Evolutionary conservation across 2,329 filamentous ascomycete species (phyloP).

Genomic region (Emericellopsis cladophorae): DNA sequence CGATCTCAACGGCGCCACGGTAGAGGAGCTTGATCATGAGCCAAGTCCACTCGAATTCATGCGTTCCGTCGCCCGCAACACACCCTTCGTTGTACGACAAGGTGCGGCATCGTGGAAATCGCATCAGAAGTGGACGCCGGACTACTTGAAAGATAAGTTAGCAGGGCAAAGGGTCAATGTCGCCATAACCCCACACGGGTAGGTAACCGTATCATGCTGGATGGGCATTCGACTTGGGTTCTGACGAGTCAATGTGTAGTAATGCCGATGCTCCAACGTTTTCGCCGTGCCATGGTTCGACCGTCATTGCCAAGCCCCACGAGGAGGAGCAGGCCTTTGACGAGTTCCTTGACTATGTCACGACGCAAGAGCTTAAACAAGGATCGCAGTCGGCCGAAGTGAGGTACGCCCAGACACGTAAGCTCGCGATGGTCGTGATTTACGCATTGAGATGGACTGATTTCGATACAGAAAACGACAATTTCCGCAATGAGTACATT

Average conservation of each 20-base stretch:
- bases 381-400: conserved; percentile 30
- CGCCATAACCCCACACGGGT: conserved; percentile 64
- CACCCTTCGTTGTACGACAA: conserved; percentile 58
- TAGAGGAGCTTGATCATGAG: conserved; percentile 50
- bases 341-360: conserved; percentile 49
- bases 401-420: conserved; percentile 65
- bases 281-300: conserved; percentile 11
- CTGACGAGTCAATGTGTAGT: conserved; percentile 7
- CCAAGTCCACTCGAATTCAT: conserved; percentile 71
- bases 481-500: conserved; percentile 61
- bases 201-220: conserved; percentile 10
- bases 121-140: conserved; percentile 45
- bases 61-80: conserved; percentile 61
- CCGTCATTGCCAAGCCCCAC: conserved; percentile 58
- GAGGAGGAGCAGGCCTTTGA: conserved; percentile 52
- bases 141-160: conserved; percentile 44
- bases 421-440: conserved; percentile 11
- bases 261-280: conserved; percentile 23
- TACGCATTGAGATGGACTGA: not conserved
- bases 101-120: conserved; percentile 54
- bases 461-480: conserved; percentile 57
- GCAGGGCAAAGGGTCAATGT: conserved; percentile 52
- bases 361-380: conserved; percentile 36
- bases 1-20: conserved; percentile 50
- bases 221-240: too few relatives aligned